Conservation (phyloP, 1,284 basidiomycete genomes). For the Phylloboletellus chloephorus region DNA sequence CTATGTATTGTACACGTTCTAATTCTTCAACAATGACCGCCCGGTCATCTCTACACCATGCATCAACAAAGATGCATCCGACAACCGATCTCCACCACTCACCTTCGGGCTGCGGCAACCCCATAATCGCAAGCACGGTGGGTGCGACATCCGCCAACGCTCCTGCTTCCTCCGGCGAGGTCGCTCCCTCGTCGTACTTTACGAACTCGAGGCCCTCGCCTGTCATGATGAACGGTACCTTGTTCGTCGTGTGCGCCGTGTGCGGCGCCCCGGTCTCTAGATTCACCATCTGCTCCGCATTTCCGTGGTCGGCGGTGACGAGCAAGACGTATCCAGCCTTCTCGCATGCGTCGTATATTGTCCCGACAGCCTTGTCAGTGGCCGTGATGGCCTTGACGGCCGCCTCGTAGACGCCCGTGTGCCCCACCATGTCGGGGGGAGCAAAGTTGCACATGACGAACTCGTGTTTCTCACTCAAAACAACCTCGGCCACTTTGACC, state of each 20-base stretch:
- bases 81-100: constrained; percentile 10
- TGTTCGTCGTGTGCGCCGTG: constrained; percentile 81
- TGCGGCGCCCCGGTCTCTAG: constrained; percentile 77
- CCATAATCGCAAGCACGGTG: constrained; percentile 75
- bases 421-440: constrained; percentile 93
- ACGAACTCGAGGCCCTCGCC: constrained; percentile 50
- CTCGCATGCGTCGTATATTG: constrained; percentile 79
- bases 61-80: constrained; percentile 5
- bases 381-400: constrained; percentile 79
- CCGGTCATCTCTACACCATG: constrained; percentile 26
- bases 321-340: constrained; percentile 80
- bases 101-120: constrained; percentile 58
- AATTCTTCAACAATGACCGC: constrained; percentile 25
- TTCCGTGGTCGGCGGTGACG: constrained; percentile 90
- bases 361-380: constrained; percentile 83
- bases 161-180: constrained; percentile 58
- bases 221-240: constrained; percentile 76
- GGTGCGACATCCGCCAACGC: constrained; percentile 86
- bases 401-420: constrained; percentile 85
- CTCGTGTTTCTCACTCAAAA: constrained; percentile 63
- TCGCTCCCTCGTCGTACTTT: constrained; percentile 30
- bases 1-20: constrained; percentile 18
- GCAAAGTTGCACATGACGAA: constrained; percentile 97
- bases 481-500: constrained; percentile 83
- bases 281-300: constrained; percentile 90